These are phyloP conservation scores for Phytophthora tentaculata DNA, from an alignment of 352 stramenopile genomes.

Conservation along the genomic window DNA sequence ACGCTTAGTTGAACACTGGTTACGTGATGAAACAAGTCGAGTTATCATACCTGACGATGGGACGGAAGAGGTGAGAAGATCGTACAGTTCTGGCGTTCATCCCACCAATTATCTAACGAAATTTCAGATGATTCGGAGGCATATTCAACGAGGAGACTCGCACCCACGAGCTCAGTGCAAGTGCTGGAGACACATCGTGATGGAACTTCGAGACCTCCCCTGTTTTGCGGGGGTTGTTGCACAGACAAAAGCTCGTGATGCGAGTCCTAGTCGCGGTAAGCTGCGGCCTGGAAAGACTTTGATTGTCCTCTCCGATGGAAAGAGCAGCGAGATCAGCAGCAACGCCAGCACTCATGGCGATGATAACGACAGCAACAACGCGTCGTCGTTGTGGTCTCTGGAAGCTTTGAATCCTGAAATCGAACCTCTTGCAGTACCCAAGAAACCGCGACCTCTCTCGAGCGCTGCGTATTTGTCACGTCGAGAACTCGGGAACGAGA, in stretches of 20 bases:
- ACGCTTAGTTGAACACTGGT: conserved; percentile 74
- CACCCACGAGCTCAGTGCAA: conserved; percentile 68
- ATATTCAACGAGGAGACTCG: conserved; percentile 76
- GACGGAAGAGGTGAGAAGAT: conserved; percentile 59
- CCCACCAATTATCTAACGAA: background rate
- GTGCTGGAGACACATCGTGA: conserved; percentile 83
- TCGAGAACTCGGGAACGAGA: conserved; percentile 17
- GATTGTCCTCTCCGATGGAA: conserved; percentile 67
- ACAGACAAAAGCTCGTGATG: conserved; percentile 19
- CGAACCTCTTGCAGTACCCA: conserved; percentile 6
- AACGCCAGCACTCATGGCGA: conserved; percentile 28
- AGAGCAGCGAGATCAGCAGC: conserved; percentile 24
- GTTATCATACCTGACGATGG: conserved; percentile 71
- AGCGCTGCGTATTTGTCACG: conserved; percentile 28
- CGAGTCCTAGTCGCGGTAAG: conserved; percentile 77
- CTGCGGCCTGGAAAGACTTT: conserved; percentile 79
- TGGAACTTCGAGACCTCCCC: conserved; percentile 75
- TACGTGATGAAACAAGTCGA: conserved; percentile 65
- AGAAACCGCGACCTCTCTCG: conserved; percentile 29
- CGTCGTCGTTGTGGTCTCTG: conserved; percentile 30
- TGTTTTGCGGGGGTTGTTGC: conserved; percentile 37
- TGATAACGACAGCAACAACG: conserved; percentile 30
- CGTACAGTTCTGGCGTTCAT: background rate
- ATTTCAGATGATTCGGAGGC: conserved; percentile 65
- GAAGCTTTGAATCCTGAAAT: conserved; percentile 34